These are phyloP conservation scores for Pleurotus cornucopiae DNA, from an alignment of 768 basidiomycete species.

Conservation along the genomic window DNA sequence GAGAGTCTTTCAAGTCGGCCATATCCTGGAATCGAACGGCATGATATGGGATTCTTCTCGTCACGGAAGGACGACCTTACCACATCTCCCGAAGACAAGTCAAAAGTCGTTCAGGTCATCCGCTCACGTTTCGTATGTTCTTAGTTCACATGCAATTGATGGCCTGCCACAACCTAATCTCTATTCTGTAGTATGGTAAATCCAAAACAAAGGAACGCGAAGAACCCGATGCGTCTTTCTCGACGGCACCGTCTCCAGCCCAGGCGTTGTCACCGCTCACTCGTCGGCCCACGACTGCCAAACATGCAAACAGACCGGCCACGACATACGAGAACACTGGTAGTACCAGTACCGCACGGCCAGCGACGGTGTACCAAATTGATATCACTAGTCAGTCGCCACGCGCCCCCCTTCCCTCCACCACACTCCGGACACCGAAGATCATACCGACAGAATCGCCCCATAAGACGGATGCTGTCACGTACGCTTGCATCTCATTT, in stretches of 20 bases:
- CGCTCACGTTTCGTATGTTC: constrained; percentile 9
- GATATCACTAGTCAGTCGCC: not conserved
- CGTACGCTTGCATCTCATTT: constrained; percentile 1
- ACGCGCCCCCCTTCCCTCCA: not conserved
- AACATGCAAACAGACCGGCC: not conserved
- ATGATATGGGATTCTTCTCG: constrained; percentile 12
- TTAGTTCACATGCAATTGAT: not conserved
- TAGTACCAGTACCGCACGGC: not conserved
- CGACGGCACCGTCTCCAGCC: not conserved
- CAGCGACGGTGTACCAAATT: not conserved
- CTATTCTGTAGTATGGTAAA: constrained; percentile 5
- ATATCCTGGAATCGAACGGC: not conserved
- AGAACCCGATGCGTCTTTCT: not conserved
- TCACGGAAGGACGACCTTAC: constrained; percentile 5
- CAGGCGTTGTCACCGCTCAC: constrained; percentile 2
- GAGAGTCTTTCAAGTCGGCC: too few relatives aligned
- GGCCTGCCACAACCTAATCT: not conserved
- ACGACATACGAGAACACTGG: not conserved
- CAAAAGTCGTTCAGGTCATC: constrained; percentile 9
- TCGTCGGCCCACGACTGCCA: not conserved
- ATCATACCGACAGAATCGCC: not conserved
- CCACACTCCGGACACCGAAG: not conserved
- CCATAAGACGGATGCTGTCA: not conserved
- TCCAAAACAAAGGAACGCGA: constrained; percentile 3
- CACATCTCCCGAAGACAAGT: not conserved